Conservation (phyloP, 306 rosid genomes). For the Begonia fuchsioides region DNA sequence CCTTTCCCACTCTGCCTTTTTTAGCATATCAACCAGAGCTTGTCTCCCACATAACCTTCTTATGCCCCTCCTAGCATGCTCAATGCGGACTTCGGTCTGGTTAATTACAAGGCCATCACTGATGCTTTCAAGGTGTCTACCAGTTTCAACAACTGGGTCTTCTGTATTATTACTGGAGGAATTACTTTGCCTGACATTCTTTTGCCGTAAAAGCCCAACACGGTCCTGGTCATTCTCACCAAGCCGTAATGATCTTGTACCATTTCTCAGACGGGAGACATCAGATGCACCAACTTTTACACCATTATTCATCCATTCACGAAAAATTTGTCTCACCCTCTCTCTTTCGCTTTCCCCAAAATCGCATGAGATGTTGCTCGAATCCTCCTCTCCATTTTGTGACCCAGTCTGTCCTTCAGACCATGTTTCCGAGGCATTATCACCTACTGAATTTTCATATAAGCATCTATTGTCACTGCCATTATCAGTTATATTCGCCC, state of each 20-base stretch:
- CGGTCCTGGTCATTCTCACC: slow-evolving; percentile 88
- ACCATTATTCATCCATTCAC: slow-evolving; percentile 80
- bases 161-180: slow-evolving; percentile 41
- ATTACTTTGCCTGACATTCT: slow-evolving; percentile 55
- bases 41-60: slow-evolving; percentile 84
- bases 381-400: slow-evolving; percentile 48
- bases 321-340: slow-evolving; percentile 81
- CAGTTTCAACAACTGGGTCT: slow-evolving; percentile 44
- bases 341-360: slow-evolving; percentile 71
- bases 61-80: slow-evolving; percentile 53
- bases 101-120: slow-evolving; percentile 48
- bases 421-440: slow-evolving; percentile 58
- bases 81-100: slow-evolving; percentile 52
- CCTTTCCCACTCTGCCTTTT: slow-evolving; percentile 68
- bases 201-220: slow-evolving; percentile 55
- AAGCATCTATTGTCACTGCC: slow-evolving; percentile 21
- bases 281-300: slow-evolving; percentile 32
- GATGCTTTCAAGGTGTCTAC: slow-evolving; percentile 38
- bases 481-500: slow-evolving; percentile 18
- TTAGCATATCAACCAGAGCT: slow-evolving; percentile 80
- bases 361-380: slow-evolving; percentile 45
- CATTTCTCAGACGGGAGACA: slow-evolving; percentile 26
- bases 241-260: slow-evolving; percentile 52
- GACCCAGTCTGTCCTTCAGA: slow-evolving; percentile 52
- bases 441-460: slow-evolving; percentile 40